Percentiles rank a stretch among this genome's conserved stretches.
These are phyloP conservation scores for Fusarium sp. DNA, from an alignment of 2,329 filamentous ascomycete species.

Conservation along the genomic window DNA sequence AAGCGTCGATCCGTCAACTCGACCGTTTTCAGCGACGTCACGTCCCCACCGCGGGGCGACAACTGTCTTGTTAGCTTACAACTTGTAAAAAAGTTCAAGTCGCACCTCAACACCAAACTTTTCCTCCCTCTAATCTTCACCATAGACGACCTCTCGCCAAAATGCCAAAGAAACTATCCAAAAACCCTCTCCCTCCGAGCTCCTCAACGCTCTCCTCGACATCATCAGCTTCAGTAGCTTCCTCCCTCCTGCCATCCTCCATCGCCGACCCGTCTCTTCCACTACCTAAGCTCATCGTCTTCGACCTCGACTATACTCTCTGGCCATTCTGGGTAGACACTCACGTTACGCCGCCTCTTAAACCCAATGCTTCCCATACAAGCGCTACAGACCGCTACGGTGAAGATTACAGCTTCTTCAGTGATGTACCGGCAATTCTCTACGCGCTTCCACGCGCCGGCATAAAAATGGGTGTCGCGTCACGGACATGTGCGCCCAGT, in stretches of 20 bases:
- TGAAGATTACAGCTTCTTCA: conserved; percentile 77
- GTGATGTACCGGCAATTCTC: conserved; percentile 74
- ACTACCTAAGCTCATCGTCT: conserved; percentile 85
- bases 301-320: conserved; percentile 98
- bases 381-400: conserved; percentile 66
- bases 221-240: conserved; percentile 50
- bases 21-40: conserved; percentile 15
- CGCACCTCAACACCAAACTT: conserved; percentile 14
- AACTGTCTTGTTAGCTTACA: neutral
- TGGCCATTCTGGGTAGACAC: conserved; percentile 99
- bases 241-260: conserved; percentile 52
- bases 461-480: conserved; percentile 76
- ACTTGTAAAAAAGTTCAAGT: conserved; percentile 20
- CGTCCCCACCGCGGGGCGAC: conserved; percentile 8
- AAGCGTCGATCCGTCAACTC: neutral
- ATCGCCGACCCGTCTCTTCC: conserved; percentile 68
- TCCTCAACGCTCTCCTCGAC: conserved; percentile 38
- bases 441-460: conserved; percentile 62
- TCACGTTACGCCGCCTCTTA: conserved; percentile 81
- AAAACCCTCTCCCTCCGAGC: conserved; percentile 39
- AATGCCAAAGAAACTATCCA: conserved; percentile 52
- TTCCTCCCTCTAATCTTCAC: neutral
- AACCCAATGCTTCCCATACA: conserved; percentile 57
- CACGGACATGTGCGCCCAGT: conserved; percentile 81
- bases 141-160: neutral